Evolutionary conservation across 2,329 filamentous ascomycete genomes (phyloP), one percentile per base, ranked within the genome.

Genomic region (Hypoxylon sp.): DNA sequence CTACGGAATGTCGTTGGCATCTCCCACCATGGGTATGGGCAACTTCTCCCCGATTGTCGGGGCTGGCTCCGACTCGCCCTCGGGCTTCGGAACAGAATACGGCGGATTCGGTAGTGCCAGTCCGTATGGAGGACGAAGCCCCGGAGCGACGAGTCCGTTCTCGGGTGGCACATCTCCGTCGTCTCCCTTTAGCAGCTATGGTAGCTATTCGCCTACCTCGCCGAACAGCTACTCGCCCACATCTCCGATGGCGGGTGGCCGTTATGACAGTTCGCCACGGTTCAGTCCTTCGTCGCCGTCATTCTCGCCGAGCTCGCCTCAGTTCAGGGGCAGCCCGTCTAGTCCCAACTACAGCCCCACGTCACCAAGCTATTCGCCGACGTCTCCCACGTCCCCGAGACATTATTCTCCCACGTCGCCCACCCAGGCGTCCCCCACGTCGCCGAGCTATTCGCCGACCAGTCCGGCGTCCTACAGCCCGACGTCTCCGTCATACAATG

Each of bases 41-140:
- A 84, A 84, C 73, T 90, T 90, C 82, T 95, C 91, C 27, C 91
- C 91, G 46, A 92, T 95, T 70, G 87, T 90, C 66, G 83, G 83
- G 62, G 82, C 85, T 48, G 89, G 89, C 23, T 94, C 92, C 52
- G 89, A 92, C 60, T 82, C 81, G 53, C 85, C 88, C 26, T 78
- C 81, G 41, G 87, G 87, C 42, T 91, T 90, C 69, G 83, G 81
- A 56, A 85, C 83, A 2, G 83, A 85, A 64, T 88, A 88, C 52
- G 79, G 80, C 46, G 78, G 74, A 51, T 79, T 81, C 62, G 82
- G 82, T 53, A 73, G 77, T 21, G 77, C 79, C 76, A 92, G 89
- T 71, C 88, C 91, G 1, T 90, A 87, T 70, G 81, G 81, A 29
- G 82, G 83, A 59, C 81, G 85, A 65, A 92, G 89, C 72, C 90